Evolutionary conservation across 192 early-diverging fungal species (phyloP).

Genomic region (Bifiguratus adelaidae): DNA sequence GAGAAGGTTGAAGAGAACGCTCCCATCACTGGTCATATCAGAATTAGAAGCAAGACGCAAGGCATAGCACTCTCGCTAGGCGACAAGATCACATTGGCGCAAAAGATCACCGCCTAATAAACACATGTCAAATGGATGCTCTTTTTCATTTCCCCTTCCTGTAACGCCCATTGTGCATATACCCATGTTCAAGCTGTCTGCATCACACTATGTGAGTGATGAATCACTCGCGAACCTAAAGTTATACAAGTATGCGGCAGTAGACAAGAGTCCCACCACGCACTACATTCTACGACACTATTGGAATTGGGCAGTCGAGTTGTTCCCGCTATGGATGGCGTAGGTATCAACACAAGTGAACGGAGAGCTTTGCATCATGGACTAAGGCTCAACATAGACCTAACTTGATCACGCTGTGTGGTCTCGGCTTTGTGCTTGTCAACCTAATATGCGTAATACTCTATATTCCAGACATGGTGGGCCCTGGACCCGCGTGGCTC

Average conservation of each 20-base stretch:
- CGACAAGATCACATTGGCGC: slow-evolving; percentile 61
- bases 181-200: neutral
- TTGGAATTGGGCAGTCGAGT: slow-evolving; percentile 81
- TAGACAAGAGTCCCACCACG: slow-evolving; percentile 76
- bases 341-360: slow-evolving; percentile 33
- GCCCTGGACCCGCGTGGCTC: slow-evolving; percentile 61
- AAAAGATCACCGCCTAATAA: slow-evolving; percentile 25
- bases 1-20: slow-evolving; percentile 63
- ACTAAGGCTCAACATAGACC: slow-evolving; percentile 26
- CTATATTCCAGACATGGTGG: slow-evolving; percentile 53
- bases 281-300: slow-evolving; percentile 77
- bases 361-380: neutral
- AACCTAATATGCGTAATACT: slow-evolving; percentile 63
- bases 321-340: slow-evolving; percentile 93
- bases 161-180: no score
- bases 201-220: neutral
- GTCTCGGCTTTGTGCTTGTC: slow-evolving; percentile 63
- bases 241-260: slow-evolving; percentile 67
- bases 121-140: no score
- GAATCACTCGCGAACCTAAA: slow-evolving; percentile 57
- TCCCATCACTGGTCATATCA: slow-evolving; percentile 89
- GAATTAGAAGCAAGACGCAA: slow-evolving; percentile 97
- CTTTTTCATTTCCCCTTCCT: no score
- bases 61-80: slow-evolving; percentile 91
- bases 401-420: slow-evolving; percentile 75